Base-by-base conservation (phyloP, 1,284 basidiomycete species). In the Jaminaea rosea region DNA sequence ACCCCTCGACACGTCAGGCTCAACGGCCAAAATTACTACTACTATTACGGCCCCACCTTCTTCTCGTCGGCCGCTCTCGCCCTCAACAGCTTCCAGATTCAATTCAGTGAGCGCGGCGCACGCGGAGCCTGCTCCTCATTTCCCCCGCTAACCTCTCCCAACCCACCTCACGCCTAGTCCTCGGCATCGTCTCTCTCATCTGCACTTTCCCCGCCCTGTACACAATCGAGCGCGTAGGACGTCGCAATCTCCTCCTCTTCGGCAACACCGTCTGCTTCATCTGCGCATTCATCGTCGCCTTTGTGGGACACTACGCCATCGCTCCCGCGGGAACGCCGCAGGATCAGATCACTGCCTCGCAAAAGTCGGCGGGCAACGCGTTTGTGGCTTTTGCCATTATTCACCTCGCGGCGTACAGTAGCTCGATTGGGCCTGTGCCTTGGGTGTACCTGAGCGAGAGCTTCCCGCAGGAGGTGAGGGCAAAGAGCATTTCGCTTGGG, bases 11-110 rank as follows among this genome's bases (percentile, higher is more conserved):
- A n/a, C n/a, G n/a, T n/a, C n/a, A n/a, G n/a, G n/a, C 68, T 75
- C 48, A 70, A 71, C 60, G 65, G 72, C 53, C 80, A 87, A 80
- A 89, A 89, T 80, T 88, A 88, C 76, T 86, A 88, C 77, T 87
- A 87, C 79, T 83, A 83, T 72, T 76, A 68, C 49, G 55, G 64
- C 9, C 85, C 87, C 52, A 85, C 84, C 0, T 88, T 89, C 79
- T 88, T 88, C 78, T 77, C 85, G 70, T 82, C 80, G 53, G 84
- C 86, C 10, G 83, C 83, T 34, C 84, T 84, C 9, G 65, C 77
- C 21, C 76, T 88, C 50, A 79, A 79, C 15, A 82, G 85, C 0
- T 87, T 84, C 75, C 79, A 82, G 55, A 70, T 75, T 55, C 62
- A 69, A 10, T 69, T 76, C 55, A 65, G n/a, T n/a, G n/a, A n/a